A percentile compares a stretch with the other conserved stretches of the same genome.
phyloP scores from a whole-genome alignment of 164 flowering plant species.

The Piper longum region DNA sequence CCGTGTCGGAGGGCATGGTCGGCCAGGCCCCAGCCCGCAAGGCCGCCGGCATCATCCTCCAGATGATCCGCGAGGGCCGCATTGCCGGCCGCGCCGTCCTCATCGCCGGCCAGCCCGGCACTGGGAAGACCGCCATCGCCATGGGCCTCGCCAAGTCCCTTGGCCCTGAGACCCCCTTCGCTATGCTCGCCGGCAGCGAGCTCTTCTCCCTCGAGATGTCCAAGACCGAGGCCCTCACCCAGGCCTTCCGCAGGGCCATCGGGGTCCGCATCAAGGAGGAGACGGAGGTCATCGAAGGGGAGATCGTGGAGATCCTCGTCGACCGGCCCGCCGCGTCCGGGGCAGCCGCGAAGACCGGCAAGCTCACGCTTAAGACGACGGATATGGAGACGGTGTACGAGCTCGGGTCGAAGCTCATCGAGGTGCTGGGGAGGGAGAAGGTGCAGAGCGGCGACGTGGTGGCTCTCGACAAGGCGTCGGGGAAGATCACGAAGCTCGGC shows the following conservation, averaged over 20 bases:
- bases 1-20: conserved; percentile 81
- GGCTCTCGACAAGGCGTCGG: conserved; percentile 81
- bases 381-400: conserved; percentile 97
- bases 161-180: conserved; percentile 82
- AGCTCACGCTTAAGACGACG: conserved; percentile 81
- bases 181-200: conserved; percentile 81
- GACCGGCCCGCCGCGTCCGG: conserved; percentile 78
- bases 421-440: conserved; percentile 81
- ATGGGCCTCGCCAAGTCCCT: conserved; percentile 92
- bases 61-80: conserved; percentile 72
- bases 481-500: conserved; percentile 86
- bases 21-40: conserved; percentile 78
- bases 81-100: conserved; percentile 88
- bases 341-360: conserved; percentile 78
- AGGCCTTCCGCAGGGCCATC: conserved; percentile 71
- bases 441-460: conserved; percentile 94
- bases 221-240: conserved; percentile 80
- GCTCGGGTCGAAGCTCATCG: conserved; percentile 89
- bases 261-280: conserved; percentile 93
- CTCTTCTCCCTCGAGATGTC: conserved; percentile 87
- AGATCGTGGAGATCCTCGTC: conserved; percentile 75
- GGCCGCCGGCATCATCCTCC: conserved; percentile 77
- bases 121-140: conserved; percentile 94
- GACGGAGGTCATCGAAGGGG: conserved; percentile 93
- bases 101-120: conserved; percentile 88